phyloP scores from a whole-genome alignment of 2,329 filamentous ascomycete genomes.

The Arachnomyces sp. region DNA sequence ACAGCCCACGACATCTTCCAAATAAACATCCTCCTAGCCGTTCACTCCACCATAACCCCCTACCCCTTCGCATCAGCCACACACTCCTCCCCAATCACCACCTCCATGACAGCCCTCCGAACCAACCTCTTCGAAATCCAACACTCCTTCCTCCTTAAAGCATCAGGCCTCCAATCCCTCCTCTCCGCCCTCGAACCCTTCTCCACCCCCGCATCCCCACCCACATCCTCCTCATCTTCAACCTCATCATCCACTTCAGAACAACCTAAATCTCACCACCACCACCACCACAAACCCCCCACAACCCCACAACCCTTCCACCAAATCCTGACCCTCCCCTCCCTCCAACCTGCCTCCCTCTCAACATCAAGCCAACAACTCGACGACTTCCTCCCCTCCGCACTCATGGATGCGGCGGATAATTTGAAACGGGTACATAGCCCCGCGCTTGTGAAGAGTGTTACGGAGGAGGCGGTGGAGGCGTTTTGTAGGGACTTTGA shows the following conservation, averaged over 20 bases:
- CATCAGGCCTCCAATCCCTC: conserved; percentile 64
- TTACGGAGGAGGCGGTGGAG: conserved; percentile 76
- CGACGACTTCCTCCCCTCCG: conserved; percentile 86
- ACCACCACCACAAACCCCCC: conserved; percentile 22
- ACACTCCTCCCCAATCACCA: conserved; percentile 51
- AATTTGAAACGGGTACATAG: conserved; percentile 68
- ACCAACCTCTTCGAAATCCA: conserved; percentile 58
- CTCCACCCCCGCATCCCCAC: conserved; percentile 16
- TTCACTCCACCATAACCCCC: conserved; percentile 28
- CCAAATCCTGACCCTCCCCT: conserved; percentile 42
- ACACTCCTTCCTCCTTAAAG: conserved; percentile 61
- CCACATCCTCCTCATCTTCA: neutral
- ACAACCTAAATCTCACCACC: neutral
- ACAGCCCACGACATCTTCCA: conserved; percentile 42
- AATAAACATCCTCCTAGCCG: conserved; percentile 39
- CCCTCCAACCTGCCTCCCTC: conserved; percentile 55
- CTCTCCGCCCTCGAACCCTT: conserved; percentile 48
- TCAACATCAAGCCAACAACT: conserved; percentile 62
- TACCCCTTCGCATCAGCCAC: conserved; percentile 54
- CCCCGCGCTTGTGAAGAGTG: conserved; percentile 59
- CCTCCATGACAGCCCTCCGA: conserved; percentile 37
- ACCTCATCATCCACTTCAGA: conserved; percentile 2
- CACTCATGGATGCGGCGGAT: conserved; percentile 82
- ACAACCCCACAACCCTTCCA: conserved; percentile 41
- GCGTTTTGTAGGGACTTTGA: conserved; percentile 82